Evolutionary conservation across 2,329 filamentous ascomycete genomes (phyloP).

Genomic region (Biscogniauxia sp.): DNA sequence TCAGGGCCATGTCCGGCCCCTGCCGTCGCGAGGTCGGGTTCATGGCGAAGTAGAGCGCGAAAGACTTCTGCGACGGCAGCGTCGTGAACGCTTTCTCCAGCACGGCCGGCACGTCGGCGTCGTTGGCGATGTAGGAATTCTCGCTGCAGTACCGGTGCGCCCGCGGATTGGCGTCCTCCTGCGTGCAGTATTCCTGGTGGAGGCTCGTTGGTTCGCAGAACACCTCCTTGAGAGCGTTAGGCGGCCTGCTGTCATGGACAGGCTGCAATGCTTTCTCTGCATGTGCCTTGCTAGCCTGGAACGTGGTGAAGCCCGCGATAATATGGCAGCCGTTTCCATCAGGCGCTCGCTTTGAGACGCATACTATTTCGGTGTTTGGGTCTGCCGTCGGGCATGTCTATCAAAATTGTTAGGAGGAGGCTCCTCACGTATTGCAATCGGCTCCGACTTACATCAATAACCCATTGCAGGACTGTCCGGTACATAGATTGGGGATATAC

Average conservation of each 20-base stretch:
- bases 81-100: slow-evolving; percentile 47
- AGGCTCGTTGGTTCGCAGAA: slow-evolving; percentile 42
- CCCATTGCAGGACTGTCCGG: slow-evolving; percentile 46
- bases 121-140: slow-evolving; percentile 49
- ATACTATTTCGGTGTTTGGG: slow-evolving; percentile 40
- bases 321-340: slow-evolving; percentile 30
- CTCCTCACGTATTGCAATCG: not conserved
- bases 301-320: slow-evolving; percentile 40
- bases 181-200: slow-evolving; percentile 39
- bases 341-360: slow-evolving; percentile 32
- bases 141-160: slow-evolving; percentile 48
- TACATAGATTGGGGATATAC: slow-evolving; percentile 46
- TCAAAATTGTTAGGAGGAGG: not conserved
- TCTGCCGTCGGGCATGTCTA: slow-evolving; percentile 33
- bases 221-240: slow-evolving; percentile 35
- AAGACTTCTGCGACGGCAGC: slow-evolving; percentile 44
- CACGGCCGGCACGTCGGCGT: slow-evolving; percentile 42
- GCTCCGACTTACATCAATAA: slow-evolving; percentile 36
- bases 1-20: slow-evolving; percentile 51
- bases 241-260: slow-evolving; percentile 38
- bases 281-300: slow-evolving; percentile 36
- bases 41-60: slow-evolving; percentile 51
- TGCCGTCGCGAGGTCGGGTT: slow-evolving; percentile 42
- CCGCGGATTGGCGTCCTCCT: slow-evolving; percentile 46
- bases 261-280: slow-evolving; percentile 36